A percentile compares a stretch with the other conserved stretches of the same genome.
These are phyloP conservation scores for Medicago arabica DNA, from an alignment of 306 rosid species.

Conservation along the genomic window DNA sequence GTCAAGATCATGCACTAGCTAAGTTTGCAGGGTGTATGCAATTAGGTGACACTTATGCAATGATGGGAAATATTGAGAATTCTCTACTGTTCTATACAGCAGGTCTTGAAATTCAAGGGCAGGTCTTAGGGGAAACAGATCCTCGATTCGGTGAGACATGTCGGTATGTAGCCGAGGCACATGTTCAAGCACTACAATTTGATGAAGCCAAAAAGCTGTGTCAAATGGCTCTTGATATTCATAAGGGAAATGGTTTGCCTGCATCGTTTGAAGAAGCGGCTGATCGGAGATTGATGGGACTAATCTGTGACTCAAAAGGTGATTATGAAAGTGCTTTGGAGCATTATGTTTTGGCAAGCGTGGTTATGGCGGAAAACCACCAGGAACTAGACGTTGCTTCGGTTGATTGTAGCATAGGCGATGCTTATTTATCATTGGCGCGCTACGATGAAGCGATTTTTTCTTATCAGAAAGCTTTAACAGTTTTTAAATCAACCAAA, in stretches of 20 bases:
- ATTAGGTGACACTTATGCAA: constrained; percentile 83
- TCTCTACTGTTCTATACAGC: constrained; percentile 74
- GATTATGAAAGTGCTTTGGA: constrained; percentile 84
- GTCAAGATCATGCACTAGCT: constrained; percentile 73
- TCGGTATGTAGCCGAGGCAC: constrained; percentile 85
- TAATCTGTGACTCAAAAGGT: constrained; percentile 82
- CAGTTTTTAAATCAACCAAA: constrained; percentile 68
- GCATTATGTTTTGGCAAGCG: constrained; percentile 81
- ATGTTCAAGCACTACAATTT: constrained; percentile 84
- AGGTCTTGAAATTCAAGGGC: constrained; percentile 80
- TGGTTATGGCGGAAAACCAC: constrained; percentile 73
- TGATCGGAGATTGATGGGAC: constrained; percentile 87
- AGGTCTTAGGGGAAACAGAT: constrained; percentile 75
- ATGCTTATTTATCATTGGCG: constrained; percentile 70
- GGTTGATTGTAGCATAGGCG: constrained; percentile 85
- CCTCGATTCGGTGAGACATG: constrained; percentile 76
- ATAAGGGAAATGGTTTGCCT: constrained; percentile 60
- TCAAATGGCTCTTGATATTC: constrained; percentile 75
- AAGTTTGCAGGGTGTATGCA: constrained; percentile 97
- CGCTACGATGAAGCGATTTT: constrained; percentile 80
- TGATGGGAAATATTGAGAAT: constrained; percentile 85
- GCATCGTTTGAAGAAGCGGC: constrained; percentile 81
- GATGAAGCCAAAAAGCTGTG: constrained; percentile 85
- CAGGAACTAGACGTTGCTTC: constrained; percentile 71
- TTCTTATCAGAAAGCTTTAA: constrained; percentile 79